Conservation (phyloP, 1,139 yeast species). For the Yamadazyma diospyri region DNA sequence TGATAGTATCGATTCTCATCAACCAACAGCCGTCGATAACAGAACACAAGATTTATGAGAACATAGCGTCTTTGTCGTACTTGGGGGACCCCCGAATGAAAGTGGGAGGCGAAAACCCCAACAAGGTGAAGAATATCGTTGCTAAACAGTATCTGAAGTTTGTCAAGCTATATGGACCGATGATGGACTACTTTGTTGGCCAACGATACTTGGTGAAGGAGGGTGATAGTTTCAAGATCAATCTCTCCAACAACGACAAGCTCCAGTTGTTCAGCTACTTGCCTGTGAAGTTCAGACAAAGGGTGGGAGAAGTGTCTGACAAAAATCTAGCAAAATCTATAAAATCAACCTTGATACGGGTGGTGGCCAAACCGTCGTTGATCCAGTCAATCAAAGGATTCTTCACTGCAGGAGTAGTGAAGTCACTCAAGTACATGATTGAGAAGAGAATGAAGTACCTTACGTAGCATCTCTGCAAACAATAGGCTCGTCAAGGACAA, state of each 20-base stretch:
- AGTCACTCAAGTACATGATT: constrained; percentile 70
- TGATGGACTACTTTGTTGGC: constrained; percentile 28
- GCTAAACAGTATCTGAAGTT: constrained; percentile 68
- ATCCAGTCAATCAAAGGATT: constrained; percentile 81
- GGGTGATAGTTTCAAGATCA: constrained; percentile 17
- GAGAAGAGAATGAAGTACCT: constrained; percentile 56
- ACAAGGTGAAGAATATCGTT: constrained; percentile 83
- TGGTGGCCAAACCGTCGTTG: constrained; percentile 67
- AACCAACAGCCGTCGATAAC: constrained; percentile 35
- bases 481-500: no score
- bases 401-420: constrained; percentile 77
- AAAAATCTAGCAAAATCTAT: constrained; percentile 34
- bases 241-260: constrained; percentile 17
- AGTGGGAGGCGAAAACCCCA: constrained; percentile 89
- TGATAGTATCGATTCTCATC: constrained; percentile 64
- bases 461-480: no score
- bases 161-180: constrained; percentile 67
- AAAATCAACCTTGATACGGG: constrained; percentile 46
- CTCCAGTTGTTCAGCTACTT: constrained; percentile 36
- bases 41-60: constrained; percentile 66
- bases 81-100: constrained; percentile 87
- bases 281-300: constrained; percentile 48
- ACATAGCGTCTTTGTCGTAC: constrained; percentile 79
- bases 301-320: not conserved
- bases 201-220: constrained; percentile 16